Evolutionary conservation across 2,329 filamentous ascomycete genomes (phyloP).

Genomic region (Fusarium denticulatum): DNA sequence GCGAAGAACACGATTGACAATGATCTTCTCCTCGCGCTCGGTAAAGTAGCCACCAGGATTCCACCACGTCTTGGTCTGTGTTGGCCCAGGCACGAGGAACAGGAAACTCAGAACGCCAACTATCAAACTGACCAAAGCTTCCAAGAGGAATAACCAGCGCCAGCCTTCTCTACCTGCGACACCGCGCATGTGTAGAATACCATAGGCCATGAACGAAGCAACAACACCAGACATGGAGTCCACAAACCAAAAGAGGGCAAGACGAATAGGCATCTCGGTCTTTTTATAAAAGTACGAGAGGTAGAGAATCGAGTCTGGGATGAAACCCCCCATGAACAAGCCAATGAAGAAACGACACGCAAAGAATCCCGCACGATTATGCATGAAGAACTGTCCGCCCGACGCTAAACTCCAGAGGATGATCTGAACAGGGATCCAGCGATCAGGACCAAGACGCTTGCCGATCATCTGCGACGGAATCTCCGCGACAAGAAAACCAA

Average conservation of each 20-base stretch:
- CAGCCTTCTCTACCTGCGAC: slow-evolving; percentile 63
- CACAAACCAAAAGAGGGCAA: background rate
- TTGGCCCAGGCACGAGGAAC: background rate
- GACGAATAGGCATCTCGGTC: background rate
- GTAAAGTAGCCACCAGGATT: background rate
- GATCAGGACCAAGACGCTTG: background rate
- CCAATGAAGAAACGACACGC: background rate
- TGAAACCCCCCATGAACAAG: background rate
- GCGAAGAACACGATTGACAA: background rate
- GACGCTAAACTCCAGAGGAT: background rate
- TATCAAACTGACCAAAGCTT: slow-evolving; percentile 13
- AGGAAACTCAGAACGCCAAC: background rate
- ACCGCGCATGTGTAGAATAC: slow-evolving; percentile 65
- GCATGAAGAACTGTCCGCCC: background rate
- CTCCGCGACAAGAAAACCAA: background rate
- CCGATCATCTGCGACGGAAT: background rate
- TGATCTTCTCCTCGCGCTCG: background rate
- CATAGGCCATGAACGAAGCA: slow-evolving; percentile 31
- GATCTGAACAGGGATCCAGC: background rate
- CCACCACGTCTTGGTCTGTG: background rate
- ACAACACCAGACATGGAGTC: background rate
- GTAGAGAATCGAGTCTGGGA: background rate
- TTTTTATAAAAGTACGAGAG: background rate
- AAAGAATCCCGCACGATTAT: background rate
- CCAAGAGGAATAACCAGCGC: slow-evolving; percentile 63